These are phyloP conservation scores for Aspergillus sergii DNA, from an alignment of 2,329 filamentous ascomycete genomes.

Conservation along the genomic window DNA sequence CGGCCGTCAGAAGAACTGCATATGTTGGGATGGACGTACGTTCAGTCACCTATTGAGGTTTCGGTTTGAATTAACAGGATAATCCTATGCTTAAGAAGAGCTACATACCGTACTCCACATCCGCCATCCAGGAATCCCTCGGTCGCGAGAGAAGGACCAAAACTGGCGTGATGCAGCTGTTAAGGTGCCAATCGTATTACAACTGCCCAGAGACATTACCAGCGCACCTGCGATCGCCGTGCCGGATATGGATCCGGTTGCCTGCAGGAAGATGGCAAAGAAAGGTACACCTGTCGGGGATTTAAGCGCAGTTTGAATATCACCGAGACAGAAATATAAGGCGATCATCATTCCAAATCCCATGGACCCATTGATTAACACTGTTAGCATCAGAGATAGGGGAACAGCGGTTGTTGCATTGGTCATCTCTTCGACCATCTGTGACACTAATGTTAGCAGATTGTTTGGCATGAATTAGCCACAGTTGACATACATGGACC, in stretches of 20 bases:
- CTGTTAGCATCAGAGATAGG: conserved; percentile 37
- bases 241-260: conserved; percentile 29
- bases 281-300: conserved; percentile 37
- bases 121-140: conserved; percentile 31
- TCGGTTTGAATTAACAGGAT: background rate
- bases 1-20: conserved; percentile 28
- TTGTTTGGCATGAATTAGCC: background rate
- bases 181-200: conserved; percentile 36
- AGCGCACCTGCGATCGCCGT: conserved; percentile 29
- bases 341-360: conserved; percentile 43
- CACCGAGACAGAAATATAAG: conserved; percentile 41
- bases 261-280: conserved; percentile 37
- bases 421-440: conserved; percentile 45
- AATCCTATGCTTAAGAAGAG: background rate
- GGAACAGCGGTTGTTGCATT: conserved; percentile 42
- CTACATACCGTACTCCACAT: conserved; percentile 29
- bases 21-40: conserved; percentile 30
- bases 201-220: conserved; percentile 32
- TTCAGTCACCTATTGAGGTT: conserved; percentile 21
- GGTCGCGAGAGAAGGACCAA: conserved; percentile 32
- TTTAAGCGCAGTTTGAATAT: conserved; percentile 29
- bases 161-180: conserved; percentile 50
- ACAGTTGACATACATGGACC: conserved; percentile 36
- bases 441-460: background rate
- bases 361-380: conserved; percentile 39